Evolutionary conservation across 768 basidiomycete genomes (phyloP).

Genomic region (Inosperma sp.): DNA sequence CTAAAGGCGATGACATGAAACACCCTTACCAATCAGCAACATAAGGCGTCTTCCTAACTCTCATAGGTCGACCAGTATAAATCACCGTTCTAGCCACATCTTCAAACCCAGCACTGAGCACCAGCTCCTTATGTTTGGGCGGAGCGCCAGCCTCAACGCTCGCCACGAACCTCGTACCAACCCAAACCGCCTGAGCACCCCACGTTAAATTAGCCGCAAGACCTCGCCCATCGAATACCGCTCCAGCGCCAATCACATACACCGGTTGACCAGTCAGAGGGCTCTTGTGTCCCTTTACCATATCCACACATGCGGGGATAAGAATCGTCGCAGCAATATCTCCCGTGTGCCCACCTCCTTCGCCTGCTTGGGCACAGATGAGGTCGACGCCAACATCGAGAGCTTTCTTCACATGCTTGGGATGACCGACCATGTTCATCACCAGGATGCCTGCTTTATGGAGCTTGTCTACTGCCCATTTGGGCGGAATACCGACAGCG

Average conservation of each 20-base stretch:
- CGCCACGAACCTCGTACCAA: constrained; percentile 86
- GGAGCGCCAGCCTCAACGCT: constrained; percentile 76
- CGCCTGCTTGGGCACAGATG: constrained; percentile 92
- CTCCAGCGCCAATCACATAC: constrained; percentile 88
- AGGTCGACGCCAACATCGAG: constrained; percentile 83
- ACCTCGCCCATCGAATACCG: constrained; percentile 83
- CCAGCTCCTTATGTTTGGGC: constrained; percentile 76
- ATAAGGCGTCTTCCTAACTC: constrained; percentile 81
- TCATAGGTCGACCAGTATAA: constrained; percentile 84
- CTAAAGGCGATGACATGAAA: background rate
- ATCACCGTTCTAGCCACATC: constrained; percentile 84
- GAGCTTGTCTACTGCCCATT: constrained; percentile 70
- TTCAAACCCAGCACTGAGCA: constrained; percentile 66
- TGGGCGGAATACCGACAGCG: constrained; percentile 84
- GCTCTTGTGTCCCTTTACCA: constrained; percentile 68
- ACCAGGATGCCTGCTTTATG: constrained; percentile 82
- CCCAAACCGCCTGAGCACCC: constrained; percentile 90
- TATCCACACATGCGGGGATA: constrained; percentile 88
- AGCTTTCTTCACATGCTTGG: constrained; percentile 80
- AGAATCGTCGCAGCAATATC: constrained; percentile 79
- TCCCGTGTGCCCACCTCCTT: constrained; percentile 88
- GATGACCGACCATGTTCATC: constrained; percentile 98
- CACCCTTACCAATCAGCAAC: constrained; percentile 70
- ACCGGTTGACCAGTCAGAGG: constrained; percentile 80
- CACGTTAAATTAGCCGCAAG: constrained; percentile 84